Percentiles rank a stretch among this genome's conserved stretches.
Conservation (phyloP, 2,329 filamentous ascomycete genomes). For the Colletotrichum phormii region DNA sequence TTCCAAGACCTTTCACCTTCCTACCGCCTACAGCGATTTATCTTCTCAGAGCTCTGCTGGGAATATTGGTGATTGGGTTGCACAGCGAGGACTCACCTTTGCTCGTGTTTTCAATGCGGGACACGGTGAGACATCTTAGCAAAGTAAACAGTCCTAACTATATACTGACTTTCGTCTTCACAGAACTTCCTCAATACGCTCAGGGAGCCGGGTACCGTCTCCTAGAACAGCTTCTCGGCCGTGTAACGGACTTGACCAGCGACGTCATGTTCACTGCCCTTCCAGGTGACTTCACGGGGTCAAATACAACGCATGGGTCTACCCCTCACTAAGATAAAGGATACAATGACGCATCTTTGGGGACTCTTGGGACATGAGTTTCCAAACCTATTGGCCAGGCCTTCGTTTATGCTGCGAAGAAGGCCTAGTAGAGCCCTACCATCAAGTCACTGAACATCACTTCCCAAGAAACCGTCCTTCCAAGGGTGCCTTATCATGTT, state of each 20-base stretch:
- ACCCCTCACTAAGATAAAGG: not conserved
- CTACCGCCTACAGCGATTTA: slow-evolving; percentile 43
- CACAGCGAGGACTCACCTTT: slow-evolving; percentile 18
- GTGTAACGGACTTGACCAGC: slow-evolving; percentile 9
- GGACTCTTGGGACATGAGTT: too few relatives aligned
- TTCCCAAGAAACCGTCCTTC: too few relatives aligned
- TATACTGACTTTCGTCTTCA: not conserved
- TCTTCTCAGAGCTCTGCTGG: slow-evolving; percentile 24
- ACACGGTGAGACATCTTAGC: not conserved
- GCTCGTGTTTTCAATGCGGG: slow-evolving; percentile 13
- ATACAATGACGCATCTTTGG: too few relatives aligned
- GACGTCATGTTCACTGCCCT: slow-evolving; percentile 15
- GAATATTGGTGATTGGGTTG: slow-evolving; percentile 25
- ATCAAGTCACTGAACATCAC: too few relatives aligned
- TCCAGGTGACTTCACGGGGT: slow-evolving; percentile 8
- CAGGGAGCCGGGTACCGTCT: slow-evolving; percentile 19
- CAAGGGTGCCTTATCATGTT: too few relatives aligned
- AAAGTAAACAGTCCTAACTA: too few relatives aligned
- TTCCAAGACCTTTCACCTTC: slow-evolving; percentile 74
- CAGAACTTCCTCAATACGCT: slow-evolving; percentile 12
- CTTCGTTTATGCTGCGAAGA: too few relatives aligned
- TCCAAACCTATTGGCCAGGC: too few relatives aligned
- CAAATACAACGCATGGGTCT: not conserved
- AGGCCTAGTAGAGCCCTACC: too few relatives aligned
- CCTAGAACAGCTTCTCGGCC: slow-evolving; percentile 17